Percentiles rank a stretch among this genome's conserved stretches.
phyloP scores from a whole-genome alignment of 2,329 filamentous ascomycete genomes.

The Penicillium sp. region DNA sequence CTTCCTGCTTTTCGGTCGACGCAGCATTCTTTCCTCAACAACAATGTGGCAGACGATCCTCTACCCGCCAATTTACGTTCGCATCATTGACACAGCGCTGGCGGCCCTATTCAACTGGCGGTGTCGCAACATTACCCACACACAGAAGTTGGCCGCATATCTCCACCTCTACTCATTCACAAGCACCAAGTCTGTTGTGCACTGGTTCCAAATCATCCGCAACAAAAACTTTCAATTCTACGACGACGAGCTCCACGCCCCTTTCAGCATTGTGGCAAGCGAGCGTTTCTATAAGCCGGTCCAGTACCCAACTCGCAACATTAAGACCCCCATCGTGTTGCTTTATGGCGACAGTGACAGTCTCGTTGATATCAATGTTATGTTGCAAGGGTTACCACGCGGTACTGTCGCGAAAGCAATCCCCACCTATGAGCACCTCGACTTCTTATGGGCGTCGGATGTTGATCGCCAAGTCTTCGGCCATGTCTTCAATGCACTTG shows the following conservation, averaged over 20 bases:
- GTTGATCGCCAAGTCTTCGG: constrained; percentile 84
- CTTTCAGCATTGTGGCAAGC: constrained; percentile 69
- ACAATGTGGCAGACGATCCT: constrained; percentile 98
- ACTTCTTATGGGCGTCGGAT: constrained; percentile 92
- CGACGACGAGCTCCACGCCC: constrained; percentile 87
- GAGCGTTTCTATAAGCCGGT: constrained; percentile 94
- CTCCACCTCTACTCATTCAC: constrained; percentile 96
- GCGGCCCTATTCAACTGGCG: constrained; percentile 89
- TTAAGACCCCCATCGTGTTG: constrained; percentile 91
- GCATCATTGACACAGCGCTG: constrained; percentile 80
- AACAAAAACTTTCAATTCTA: constrained; percentile 98
- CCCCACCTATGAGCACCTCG: constrained; percentile 92
- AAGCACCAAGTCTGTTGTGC: constrained; percentile 93
- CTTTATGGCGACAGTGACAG: constrained; percentile 94
- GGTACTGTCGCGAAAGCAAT: constrained; percentile 87
- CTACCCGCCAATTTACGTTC: constrained; percentile 91
- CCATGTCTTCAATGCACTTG: constrained; percentile 86
- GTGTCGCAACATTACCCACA: constrained; percentile 77
- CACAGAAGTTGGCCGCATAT: constrained; percentile 94
- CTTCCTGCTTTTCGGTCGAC: constrained; percentile 88
- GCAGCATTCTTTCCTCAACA: constrained; percentile 87
- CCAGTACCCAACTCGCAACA: constrained; percentile 94
- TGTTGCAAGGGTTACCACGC: constrained; percentile 83
- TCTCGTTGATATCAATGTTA: constrained; percentile 88
- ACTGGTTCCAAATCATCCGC: constrained; percentile 99